A percentile compares a stretch with the other conserved stretches of the same genome.
Conservation (phyloP, 2,329 filamentous ascomycete species). For the Hypomyces rosellus region DNA sequence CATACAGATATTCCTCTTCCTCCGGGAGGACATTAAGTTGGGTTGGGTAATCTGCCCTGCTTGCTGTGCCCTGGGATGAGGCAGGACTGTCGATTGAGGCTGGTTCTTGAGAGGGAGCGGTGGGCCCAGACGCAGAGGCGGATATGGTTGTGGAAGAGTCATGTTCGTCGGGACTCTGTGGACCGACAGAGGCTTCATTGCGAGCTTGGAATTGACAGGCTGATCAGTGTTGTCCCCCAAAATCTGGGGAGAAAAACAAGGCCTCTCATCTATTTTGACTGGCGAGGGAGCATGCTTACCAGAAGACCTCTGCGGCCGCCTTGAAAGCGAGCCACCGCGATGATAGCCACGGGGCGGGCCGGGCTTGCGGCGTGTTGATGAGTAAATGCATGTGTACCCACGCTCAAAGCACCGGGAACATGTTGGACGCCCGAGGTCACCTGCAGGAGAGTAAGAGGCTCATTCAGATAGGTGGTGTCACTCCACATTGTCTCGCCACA, state of each 20-base stretch:
- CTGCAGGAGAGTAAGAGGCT: not conserved
- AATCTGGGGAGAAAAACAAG: too few species aligned
- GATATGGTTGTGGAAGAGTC: too few species aligned
- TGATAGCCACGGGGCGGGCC: constrained; percentile 7
- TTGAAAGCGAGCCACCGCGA: not conserved
- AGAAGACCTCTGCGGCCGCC: not conserved
- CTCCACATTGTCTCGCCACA: not conserved
- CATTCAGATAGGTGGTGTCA: not conserved
- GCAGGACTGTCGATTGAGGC: not conserved
- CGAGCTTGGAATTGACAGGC: too few species aligned
- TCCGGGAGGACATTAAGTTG: not conserved
- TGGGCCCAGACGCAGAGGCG: too few species aligned
- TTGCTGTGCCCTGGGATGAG: not conserved
- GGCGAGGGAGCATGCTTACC: not conserved
- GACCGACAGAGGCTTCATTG: too few species aligned
- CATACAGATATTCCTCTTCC: constrained; percentile 1
- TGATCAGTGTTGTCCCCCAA: too few species aligned
- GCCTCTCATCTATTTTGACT: too few species aligned
- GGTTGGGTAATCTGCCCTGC: not conserved
- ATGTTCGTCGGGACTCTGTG: too few species aligned
- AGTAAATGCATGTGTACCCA: constrained; percentile 10
- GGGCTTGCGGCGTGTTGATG: constrained; percentile 11
- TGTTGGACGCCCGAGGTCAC: constrained; percentile 9
- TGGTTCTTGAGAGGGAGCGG: too few species aligned
- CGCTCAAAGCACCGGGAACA: constrained; percentile 11